These are phyloP conservation scores for Diatrype stigma DNA, from an alignment of 2,329 filamentous ascomycete species.

Conservation along the genomic window DNA sequence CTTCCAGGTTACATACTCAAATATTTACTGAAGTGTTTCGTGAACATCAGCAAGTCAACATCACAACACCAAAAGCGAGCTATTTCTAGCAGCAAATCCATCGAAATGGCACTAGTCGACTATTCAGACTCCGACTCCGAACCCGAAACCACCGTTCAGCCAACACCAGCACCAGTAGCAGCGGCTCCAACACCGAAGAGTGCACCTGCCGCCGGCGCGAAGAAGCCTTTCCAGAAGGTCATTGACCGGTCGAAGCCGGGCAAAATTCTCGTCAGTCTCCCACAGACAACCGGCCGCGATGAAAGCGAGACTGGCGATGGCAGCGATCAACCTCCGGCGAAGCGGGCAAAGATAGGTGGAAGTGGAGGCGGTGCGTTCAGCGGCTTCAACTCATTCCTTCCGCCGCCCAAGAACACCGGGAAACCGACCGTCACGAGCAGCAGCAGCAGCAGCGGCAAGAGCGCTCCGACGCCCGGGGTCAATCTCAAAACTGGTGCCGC, in stretches of 20 bases:
- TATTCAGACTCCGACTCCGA: slow-evolving; percentile 82
- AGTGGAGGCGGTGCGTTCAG: slow-evolving; percentile 59
- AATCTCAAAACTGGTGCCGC: slow-evolving; percentile 79
- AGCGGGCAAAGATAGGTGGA: slow-evolving; percentile 56
- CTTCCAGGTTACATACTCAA: too few species aligned
- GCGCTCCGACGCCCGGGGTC: slow-evolving; percentile 52
- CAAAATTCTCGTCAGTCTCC: slow-evolving; percentile 79
- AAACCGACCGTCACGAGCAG: slow-evolving; percentile 30
- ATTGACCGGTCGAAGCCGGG: slow-evolving; percentile 76
- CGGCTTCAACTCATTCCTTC: slow-evolving; percentile 82
- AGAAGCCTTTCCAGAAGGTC: slow-evolving; percentile 71
- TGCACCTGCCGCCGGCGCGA: slow-evolving; percentile 29
- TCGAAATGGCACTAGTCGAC: slow-evolving; percentile 68
- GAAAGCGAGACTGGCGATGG: slow-evolving; percentile 27
- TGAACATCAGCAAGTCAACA: too few species aligned
- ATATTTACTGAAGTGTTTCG: too few species aligned
- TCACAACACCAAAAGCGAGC: too few species aligned
- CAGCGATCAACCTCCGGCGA: slow-evolving; percentile 59
- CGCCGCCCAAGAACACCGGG: slow-evolving; percentile 67
- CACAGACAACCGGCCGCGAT: slow-evolving; percentile 44
- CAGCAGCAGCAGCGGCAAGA: slow-evolving; percentile 25
- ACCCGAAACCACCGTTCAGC: slow-evolving; percentile 50
- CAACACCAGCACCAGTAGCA: slow-evolving; percentile 36
- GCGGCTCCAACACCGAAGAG: slow-evolving; percentile 3
- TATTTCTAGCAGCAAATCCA: too few species aligned